Evolutionary conservation across 1,284 basidiomycete genomes (phyloP).

Genomic region (Ustilago xerochloae): DNA sequence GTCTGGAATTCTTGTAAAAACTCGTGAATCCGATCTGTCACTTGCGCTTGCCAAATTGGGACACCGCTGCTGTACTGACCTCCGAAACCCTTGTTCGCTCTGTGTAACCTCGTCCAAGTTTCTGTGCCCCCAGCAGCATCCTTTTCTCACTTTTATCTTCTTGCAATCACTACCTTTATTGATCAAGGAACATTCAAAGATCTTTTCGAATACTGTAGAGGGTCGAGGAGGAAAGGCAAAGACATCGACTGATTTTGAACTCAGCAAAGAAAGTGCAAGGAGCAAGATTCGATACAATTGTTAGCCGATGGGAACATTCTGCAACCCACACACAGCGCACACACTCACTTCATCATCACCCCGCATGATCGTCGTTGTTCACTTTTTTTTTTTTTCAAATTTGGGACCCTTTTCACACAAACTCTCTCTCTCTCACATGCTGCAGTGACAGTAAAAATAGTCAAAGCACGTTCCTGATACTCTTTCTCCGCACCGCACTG

Average conservation of each 20-base stretch:
- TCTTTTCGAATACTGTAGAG: no score
- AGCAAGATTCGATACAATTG: no score
- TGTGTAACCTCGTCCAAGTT: background rate
- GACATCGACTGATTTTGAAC: background rate
- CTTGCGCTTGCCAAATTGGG: background rate
- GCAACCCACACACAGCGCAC: background rate
- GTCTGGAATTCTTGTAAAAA: background rate
- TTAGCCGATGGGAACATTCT: constrained; percentile 2
- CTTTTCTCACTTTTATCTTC: background rate
- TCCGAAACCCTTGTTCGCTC: no score
- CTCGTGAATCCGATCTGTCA: no score
- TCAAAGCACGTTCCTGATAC: no score
- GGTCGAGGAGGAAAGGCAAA: no score
- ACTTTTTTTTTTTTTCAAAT: no score
- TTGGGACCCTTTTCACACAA: background rate
- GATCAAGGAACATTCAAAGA: no score
- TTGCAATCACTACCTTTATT: background rate
- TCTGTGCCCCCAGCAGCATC: background rate
- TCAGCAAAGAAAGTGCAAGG: background rate
- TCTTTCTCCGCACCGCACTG: no score
- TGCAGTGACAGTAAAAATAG: background rate
- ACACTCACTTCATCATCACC: background rate
- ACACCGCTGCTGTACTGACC: no score
- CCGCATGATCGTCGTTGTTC: background rate
- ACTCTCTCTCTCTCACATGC: background rate